phyloP scores from a whole-genome alignment of 805 yeast species.

The Kodamaea hsintzibuensis region DNA sequence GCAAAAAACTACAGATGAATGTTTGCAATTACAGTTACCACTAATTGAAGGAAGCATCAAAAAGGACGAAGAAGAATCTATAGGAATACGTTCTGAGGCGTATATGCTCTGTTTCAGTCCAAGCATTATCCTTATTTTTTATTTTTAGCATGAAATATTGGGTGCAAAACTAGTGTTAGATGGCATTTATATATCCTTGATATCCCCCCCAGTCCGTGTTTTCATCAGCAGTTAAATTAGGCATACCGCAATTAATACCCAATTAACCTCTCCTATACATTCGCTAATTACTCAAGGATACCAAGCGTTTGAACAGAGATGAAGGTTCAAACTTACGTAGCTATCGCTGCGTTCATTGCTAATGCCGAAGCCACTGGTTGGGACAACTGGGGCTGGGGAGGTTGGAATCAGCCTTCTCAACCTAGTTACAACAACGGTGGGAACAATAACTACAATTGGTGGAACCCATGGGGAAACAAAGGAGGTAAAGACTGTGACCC shows the following conservation, averaged over 20 bases:
- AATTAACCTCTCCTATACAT: constrained; percentile 1
- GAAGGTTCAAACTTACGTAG: not conserved
- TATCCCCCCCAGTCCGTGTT: not conserved
- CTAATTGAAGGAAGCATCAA: not conserved
- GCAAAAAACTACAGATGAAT: not conserved
- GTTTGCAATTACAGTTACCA: not conserved
- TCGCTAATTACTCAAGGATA: constrained; percentile 1
- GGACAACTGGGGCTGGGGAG: not conserved
- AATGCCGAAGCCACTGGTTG: not conserved
- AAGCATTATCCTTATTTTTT: not conserved
- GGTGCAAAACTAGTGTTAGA: not conserved
- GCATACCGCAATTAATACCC: not conserved
- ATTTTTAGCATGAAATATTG: not conserved
- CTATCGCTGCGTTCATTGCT: not conserved
- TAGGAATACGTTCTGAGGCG: not conserved
- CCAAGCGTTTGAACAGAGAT: constrained; percentile 1
- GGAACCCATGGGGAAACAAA: not conserved
- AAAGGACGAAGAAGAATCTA: not conserved
- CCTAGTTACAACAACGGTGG: not conserved
- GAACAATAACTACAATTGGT: not conserved
- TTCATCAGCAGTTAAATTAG: not conserved
- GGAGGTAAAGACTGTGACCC: not conserved
- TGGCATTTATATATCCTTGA: not conserved
- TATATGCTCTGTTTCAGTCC: not conserved
- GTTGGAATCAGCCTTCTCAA: not conserved